phyloP scores from a whole-genome alignment of 176 grass and related monocot species.

The Bolboschoenus planiculmis region DNA sequence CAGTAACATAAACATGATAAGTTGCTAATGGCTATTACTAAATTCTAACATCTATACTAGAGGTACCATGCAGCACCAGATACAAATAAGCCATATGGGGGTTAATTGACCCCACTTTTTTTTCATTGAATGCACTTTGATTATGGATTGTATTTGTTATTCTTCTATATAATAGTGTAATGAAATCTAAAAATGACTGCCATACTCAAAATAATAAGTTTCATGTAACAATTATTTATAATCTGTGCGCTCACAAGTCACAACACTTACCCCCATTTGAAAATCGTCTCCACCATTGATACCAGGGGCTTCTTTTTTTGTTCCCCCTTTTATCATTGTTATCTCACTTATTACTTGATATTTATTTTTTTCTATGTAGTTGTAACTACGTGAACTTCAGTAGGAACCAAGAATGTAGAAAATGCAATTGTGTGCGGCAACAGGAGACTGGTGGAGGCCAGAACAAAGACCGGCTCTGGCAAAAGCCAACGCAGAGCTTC shows the following conservation, averaged over 20 bases:
- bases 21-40: not conserved
- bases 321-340: not conserved
- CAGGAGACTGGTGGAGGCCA: conserved; percentile 7
- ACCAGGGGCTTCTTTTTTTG: not conserved
- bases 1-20: not conserved
- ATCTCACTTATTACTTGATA: not conserved
- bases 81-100: not conserved
- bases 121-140: not conserved
- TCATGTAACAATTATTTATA: not conserved
- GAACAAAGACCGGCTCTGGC: not conserved
- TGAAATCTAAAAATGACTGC: not conserved
- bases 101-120: not conserved
- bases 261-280: not conserved
- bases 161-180: not conserved
- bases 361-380: not conserved
- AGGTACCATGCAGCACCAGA: not conserved
- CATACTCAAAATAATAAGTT: not conserved
- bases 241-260: not conserved
- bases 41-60: not conserved
- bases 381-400: conserved; percentile 19
- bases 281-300: not conserved
- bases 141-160: not conserved
- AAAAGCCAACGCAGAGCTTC: not conserved
- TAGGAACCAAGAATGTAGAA: conserved; percentile 12
- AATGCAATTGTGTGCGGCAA: conserved; percentile 18